Evolutionary conservation across 1,284 basidiomycete genomes (phyloP), one percentile per base, ranked within the genome.

Genomic region (Malassezia dermatis): DNA sequence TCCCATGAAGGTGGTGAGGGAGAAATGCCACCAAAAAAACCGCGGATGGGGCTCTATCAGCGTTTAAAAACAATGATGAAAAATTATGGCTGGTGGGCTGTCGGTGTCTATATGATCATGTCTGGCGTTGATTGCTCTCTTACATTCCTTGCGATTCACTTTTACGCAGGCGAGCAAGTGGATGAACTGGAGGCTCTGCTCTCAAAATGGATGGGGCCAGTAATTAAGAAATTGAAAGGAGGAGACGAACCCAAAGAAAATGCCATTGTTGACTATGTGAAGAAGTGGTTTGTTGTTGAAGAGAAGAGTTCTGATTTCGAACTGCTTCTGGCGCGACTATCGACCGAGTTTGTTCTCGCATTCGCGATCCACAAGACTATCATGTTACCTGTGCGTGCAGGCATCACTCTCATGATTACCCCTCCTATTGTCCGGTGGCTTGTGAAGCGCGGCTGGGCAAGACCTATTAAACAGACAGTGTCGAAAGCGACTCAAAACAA

Each of bases 331-430:
- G 37, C 28, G 24, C 48, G 49, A 5, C 52, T 95, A 8, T 91
- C 88, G 76, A 89, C 91, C 31, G 94, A 95, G 81, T 77, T 89
- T 37, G 82, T 89, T 0, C 78, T 98, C 57, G 93, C 94, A 7
- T 98, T 91, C 75, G 86, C 87, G 8, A 84, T 98, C 51, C 93
- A 98, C 81, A 98, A 98, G 78, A 94, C 89, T 0, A 73, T 89
- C 0, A 84, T 96, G 68, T 74, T 96, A n/a, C 93, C 94, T 6
- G 75, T 96, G 19, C 78, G 94, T 21, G 82, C 95, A 0, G 91
- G 88, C 0, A 75, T 93, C 59, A 95, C 93, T 0, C 89, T 88
- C 1, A 85, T 84, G 0, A 77, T 89, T 56, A 94, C 90, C 1
- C 91, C 91, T 0, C 81, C 80, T 64, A 76, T 94, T 23, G 90